Evolutionary conservation across 192 early-diverging fungal genomes (phyloP), one percentile per base, ranked within the genome.

Genomic region (Anaeromyces robustus): DNA sequence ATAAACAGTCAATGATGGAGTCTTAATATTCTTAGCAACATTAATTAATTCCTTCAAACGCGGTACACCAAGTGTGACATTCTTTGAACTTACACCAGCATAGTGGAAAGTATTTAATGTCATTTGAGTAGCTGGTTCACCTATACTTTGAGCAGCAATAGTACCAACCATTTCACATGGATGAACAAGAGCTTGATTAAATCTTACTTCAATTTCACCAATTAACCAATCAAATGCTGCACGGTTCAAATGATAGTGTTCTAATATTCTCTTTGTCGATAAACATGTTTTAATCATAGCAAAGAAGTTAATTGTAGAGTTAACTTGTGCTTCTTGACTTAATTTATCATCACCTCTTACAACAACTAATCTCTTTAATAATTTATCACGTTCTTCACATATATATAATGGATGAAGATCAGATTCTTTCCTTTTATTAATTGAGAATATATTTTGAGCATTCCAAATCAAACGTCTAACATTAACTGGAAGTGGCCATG

Each of bases 91-190:
- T 77, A 98, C 96, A 94, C 97, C 97, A 80, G 97, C 97, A 86
- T 94, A 94, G 90, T 99, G 97, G 95, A 99, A 99, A 77, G 97
- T 99, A 83, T 99, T 99, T 78, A 99, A 86, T 37, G 97, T 99
- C 97, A 99, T 99, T 85, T 99, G 97, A 77, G 97, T 99, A 5
- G 96, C 96, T 34, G 97, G 97, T 86, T 99, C 97, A 86, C 97
- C 97, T 86, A 99, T 98, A 29, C 96, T 97, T 86, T 99, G 97
- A 22, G 97, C 97, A 29, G 97, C 96, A 81, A 99, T 88, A 19
- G 94, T 95, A 39, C 97, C 97, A 22, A 99, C 96, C 96, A 98
- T 98, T 88, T 99, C 97, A 52, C 96, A 95, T 2, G 96, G 94
- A 81, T 95, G 93, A 32, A 97, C 96, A 79, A 96, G 89, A 30